Percentiles rank a stretch among this genome's conserved stretches.
phyloP scores from a whole-genome alignment of 768 basidiomycete species.

The Boletus reticuloceps region DNA sequence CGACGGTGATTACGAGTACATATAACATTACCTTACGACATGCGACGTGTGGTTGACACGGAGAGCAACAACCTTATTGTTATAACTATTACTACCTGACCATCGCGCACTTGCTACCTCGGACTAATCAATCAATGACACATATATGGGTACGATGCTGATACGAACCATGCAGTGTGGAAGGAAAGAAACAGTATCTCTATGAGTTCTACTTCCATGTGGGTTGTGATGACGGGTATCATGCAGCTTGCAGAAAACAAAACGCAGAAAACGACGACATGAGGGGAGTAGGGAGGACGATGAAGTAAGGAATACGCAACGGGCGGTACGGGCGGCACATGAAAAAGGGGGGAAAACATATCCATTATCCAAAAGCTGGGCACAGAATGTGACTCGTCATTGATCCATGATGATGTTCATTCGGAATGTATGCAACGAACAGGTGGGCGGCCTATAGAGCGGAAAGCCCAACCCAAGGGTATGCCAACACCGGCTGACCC shows the following conservation, averaged over 20 bases:
- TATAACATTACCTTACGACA: too few relatives aligned
- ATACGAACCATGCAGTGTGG: background rate
- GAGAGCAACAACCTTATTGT: background rate
- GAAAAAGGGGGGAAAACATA: background rate
- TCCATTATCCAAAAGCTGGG: background rate
- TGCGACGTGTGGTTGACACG: background rate
- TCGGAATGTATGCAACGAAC: background rate
- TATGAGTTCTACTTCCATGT: slow-evolving; percentile 4
- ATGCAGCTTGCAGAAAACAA: background rate
- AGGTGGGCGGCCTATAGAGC: background rate
- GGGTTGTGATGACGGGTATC: background rate
- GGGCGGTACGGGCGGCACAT: background rate
- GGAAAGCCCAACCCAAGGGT: background rate
- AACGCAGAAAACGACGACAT: background rate
- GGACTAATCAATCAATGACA: background rate
- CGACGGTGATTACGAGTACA: slow-evolving; percentile 2
- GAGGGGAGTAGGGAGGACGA: background rate
- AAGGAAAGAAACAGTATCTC: background rate
- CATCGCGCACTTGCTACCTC: too few relatives aligned
- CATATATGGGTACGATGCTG: background rate
- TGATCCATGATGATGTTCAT: slow-evolving; percentile 6
- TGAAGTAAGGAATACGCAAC: background rate
- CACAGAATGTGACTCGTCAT: slow-evolving; percentile 3
- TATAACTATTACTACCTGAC: background rate
- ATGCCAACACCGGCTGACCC: background rate